Base-by-base conservation (phyloP, 768 basidiomycete species). In the Tephrocybe sp. region DNA sequence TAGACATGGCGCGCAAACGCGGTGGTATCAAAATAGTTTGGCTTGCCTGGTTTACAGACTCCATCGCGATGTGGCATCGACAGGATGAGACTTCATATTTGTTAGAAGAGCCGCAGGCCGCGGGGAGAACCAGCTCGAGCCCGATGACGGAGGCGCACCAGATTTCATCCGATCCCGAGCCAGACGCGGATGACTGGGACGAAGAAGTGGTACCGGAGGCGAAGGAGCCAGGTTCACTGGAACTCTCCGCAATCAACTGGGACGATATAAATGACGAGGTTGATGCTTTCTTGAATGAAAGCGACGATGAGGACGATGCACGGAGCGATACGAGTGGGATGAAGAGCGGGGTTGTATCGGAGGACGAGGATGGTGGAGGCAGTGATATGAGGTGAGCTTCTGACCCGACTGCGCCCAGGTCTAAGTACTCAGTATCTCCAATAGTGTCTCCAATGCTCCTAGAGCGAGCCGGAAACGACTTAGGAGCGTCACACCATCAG, bases 21-120 rank as follows among this genome's bases (percentile, higher is more conserved):
- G 83, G 86, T 5, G 81, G 80, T 19, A 82, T 90, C 62, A 84
- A 87, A 63, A 83, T 98, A 52, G 92, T 98, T 16, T 90, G 89
- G 83, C 68, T 89, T 7, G 74, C 80, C 8, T 99, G 96, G 96
- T 88, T 98, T 61, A 84, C 81, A 26, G 89, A 95, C 64, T 92
- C 87, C 9, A 72, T 95, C 49, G 86, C 89, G n/a, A 72, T 86
- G n/a, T 98, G 96, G 93, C 70, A 70, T 45, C 82, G 82, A 47
- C 86, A 89, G 61, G 84, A 88, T 54, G 96, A 97, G 69, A 74
- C 71, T 1, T 77, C 78, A 2, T 96, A 93, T 70, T 70, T 90
- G 34, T 74, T 89, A 44, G 85, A 88, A 60, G 80, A 79, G 42
- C 80, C 79, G 16, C 68, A 76, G 35, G 66, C 65, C 32, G 62